These are phyloP conservation scores for Mallotus repandus DNA, from an alignment of 441 rosid species.

Conservation along the genomic window DNA sequence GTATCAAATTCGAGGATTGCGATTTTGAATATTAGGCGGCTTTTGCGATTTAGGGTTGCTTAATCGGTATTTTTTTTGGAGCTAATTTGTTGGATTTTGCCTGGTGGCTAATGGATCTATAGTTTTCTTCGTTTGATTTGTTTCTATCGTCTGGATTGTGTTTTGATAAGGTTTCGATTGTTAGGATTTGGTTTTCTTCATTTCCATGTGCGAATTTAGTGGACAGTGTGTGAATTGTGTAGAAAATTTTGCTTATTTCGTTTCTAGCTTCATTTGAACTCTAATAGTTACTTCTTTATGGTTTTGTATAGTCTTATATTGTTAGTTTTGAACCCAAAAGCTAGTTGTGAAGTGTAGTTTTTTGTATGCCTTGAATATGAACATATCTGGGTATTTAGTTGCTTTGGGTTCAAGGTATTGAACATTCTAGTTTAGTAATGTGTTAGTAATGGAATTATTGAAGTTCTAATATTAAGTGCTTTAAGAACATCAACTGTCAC, in stretches of 20 bases:
- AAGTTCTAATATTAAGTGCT: not conserved
- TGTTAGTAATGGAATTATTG: no score
- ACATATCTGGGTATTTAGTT: slow-evolving; percentile 5
- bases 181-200: slow-evolving; percentile 17
- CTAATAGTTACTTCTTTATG: slow-evolving; percentile 1
- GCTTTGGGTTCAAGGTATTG: not conserved
- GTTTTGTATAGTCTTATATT: not conserved
- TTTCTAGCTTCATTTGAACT: slow-evolving; percentile 28
- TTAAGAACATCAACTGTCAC: not conserved
- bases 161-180: slow-evolving; percentile 19
- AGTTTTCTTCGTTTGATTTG: slow-evolving; percentile 25
- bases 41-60: slow-evolving; percentile 33
- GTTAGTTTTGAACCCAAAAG: slow-evolving; percentile 4
- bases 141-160: slow-evolving; percentile 17
- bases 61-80: slow-evolving; percentile 34
- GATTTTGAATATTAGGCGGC: slow-evolving; percentile 36
- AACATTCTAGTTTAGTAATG: no score
- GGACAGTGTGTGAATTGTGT: slow-evolving; percentile 24
- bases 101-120: slow-evolving; percentile 52
- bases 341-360: not conserved
- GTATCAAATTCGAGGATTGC: slow-evolving; percentile 24
- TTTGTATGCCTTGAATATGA: slow-evolving; percentile 1
- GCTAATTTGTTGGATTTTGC: slow-evolving; percentile 34
- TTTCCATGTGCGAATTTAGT: slow-evolving; percentile 14
- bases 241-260: not conserved